phyloP scores from a whole-genome alignment of 495 filamentous ascomycete species.

The Rhypophila decipiens region DNA sequence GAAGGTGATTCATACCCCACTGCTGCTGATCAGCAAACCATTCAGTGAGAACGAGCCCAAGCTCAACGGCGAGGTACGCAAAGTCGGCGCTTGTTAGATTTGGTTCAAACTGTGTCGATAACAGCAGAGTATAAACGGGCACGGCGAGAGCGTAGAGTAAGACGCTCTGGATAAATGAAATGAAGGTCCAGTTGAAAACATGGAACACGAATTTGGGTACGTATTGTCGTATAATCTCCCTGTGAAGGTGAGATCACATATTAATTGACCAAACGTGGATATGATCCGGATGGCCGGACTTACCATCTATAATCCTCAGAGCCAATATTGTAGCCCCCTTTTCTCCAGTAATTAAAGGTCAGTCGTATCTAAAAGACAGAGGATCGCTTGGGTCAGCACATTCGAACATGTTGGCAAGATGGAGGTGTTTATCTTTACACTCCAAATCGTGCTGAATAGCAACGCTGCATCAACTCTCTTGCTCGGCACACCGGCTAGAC shows the following conservation, averaged over 20 bases:
- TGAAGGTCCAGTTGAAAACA: conserved; percentile 82
- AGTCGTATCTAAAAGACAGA: conserved; percentile 54
- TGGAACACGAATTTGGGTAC: conserved; percentile 55
- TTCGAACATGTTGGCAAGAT: not conserved
- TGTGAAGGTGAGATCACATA: too few relatives aligned
- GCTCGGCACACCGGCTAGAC: conserved; percentile 64
- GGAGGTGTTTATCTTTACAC: conserved; percentile 47
- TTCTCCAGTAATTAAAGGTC: conserved; percentile 96
- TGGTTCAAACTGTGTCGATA: conserved; percentile 37
- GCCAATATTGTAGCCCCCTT: conserved; percentile 82
- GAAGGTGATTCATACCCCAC: conserved; percentile 56
- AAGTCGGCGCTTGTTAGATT: conserved; percentile 54
- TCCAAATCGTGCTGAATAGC: conserved; percentile 70
- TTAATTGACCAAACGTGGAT: not conserved
- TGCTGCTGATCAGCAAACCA: conserved; percentile 87
- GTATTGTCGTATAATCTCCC: conserved; percentile 41
- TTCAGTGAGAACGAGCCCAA: conserved; percentile 68
- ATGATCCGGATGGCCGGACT: conserved; percentile 3
- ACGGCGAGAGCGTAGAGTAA: conserved; percentile 68
- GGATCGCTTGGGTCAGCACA: conserved; percentile 1
- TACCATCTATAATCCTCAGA: conserved; percentile 93
- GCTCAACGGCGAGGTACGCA: conserved; percentile 57
- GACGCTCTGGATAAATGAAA: conserved; percentile 76
- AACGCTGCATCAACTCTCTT: conserved; percentile 66
- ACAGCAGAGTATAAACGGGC: conserved; percentile 76